Percentiles rank a stretch among this genome's conserved stretches.
These are phyloP conservation scores for Talaromyces sp. DNA, from an alignment of 2,329 filamentous ascomycete species.

Conservation along the genomic window DNA sequence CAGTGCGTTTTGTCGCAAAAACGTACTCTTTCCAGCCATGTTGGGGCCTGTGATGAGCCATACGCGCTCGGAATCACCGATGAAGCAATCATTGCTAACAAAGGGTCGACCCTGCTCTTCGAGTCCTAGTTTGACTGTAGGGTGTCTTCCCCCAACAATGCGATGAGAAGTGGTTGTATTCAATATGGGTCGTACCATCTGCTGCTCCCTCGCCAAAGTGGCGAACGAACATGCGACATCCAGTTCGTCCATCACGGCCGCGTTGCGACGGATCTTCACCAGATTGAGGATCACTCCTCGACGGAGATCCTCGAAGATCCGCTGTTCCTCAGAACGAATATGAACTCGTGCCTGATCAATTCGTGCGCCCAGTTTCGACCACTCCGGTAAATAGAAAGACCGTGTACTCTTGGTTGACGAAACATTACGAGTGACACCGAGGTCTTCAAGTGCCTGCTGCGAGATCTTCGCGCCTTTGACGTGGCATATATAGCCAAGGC, in stretches of 20 bases:
- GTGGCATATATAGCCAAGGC: conserved; percentile 84
- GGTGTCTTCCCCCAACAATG: conserved; percentile 81
- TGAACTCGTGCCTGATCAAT: conserved; percentile 73
- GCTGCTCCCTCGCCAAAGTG: conserved; percentile 67
- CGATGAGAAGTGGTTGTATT: conserved; percentile 62
- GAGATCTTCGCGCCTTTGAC: conserved; percentile 72
- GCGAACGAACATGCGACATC: conserved; percentile 88
- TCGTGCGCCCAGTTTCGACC: conserved; percentile 73
- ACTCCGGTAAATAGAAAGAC: conserved; percentile 77
- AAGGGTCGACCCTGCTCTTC: conserved; percentile 75
- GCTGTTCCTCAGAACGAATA: conserved; percentile 79
- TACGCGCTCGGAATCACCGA: conserved; percentile 69
- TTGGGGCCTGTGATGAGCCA: conserved; percentile 77
- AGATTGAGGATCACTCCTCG: conserved; percentile 73
- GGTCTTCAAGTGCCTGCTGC: conserved; percentile 35
- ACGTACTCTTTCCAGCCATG: conserved; percentile 97
- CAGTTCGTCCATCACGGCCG: conserved; percentile 85
- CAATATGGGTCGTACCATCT: conserved; percentile 68
- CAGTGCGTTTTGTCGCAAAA: conserved; percentile 89
- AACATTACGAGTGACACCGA: conserved; percentile 52
- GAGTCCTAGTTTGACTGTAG: conserved; percentile 83
- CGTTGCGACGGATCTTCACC: conserved; percentile 81
- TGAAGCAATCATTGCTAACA: conserved; percentile 76
- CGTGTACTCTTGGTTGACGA: conserved; percentile 78
- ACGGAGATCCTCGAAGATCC: conserved; percentile 70